Percentiles rank a stretch among this genome's conserved stretches.
Conservation (phyloP, 2,329 filamentous ascomycete species). For the Aspergillus glaucus region DNA sequence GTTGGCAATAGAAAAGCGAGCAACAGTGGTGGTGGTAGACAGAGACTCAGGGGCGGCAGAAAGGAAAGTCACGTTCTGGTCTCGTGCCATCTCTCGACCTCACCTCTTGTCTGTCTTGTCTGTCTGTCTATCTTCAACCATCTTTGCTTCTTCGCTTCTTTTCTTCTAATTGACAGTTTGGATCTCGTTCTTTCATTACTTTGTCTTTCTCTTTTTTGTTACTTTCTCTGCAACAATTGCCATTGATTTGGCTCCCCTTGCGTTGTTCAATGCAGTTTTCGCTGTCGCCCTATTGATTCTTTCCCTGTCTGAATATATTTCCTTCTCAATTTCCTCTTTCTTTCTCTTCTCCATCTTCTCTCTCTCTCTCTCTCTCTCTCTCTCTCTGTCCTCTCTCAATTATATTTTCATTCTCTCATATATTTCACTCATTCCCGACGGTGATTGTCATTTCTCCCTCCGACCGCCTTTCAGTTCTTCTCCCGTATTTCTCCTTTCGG, state of each 20-base stretch:
- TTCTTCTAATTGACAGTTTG: neutral
- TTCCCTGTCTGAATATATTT: neutral
- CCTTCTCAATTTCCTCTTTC: neutral
- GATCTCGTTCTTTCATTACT: neutral
- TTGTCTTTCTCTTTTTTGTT: neutral
- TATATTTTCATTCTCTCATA: neutral
- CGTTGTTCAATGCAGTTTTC: neutral
- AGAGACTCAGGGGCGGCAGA: neutral
- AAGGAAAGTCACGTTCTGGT: conserved; percentile 1
- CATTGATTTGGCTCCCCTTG: no score
- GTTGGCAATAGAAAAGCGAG: neutral
- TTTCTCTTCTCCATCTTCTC: neutral
- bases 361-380: neutral
- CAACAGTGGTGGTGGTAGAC: neutral
- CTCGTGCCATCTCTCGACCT: conserved; percentile 1
- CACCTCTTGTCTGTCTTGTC: neutral
- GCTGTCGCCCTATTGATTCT: neutral
- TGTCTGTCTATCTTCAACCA: neutral
- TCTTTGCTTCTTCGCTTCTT: neutral
- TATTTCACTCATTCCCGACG: neutral
- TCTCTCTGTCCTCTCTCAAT: neutral
- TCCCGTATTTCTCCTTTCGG: neutral
- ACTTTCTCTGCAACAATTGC: neutral
- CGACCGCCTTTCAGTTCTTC: neutral
- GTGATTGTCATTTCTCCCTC: neutral